Conservation (phyloP, 1,139 yeast species). For the Geotrichum klebahnii region DNA sequence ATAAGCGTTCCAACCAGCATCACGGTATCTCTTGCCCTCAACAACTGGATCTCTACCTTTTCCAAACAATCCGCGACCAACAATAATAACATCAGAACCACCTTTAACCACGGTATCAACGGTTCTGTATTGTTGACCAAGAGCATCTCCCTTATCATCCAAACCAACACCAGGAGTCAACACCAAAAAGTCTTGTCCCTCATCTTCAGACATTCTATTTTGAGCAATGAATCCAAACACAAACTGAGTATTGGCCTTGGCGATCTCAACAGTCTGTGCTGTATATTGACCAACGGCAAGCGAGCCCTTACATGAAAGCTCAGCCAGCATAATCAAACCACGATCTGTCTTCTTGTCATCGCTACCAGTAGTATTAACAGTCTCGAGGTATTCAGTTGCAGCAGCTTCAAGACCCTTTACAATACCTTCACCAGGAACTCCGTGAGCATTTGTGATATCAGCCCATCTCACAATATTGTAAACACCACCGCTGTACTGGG, state of each 20-base stretch:
- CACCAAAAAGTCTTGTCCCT: conserved; percentile 76
- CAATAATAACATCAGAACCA: conserved; percentile 92
- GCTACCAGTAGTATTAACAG: conserved; percentile 37
- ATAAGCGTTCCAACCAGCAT: conserved; percentile 94
- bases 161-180: conserved; percentile 99
- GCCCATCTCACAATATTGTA: conserved; percentile 90
- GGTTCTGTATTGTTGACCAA: conserved; percentile 95
- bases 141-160: conserved; percentile 92
- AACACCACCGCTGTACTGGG: conserved; percentile 88
- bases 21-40: conserved; percentile 84
- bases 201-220: conserved; percentile 71
- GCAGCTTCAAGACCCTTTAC: conserved; percentile 84
- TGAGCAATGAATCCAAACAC: conserved; percentile 97
- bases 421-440: conserved; percentile 93
- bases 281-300: conserved; percentile 92
- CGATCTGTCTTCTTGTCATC: conserved; percentile 41
- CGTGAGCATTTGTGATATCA: conserved; percentile 95
- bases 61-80: conserved; percentile 95
- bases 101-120: conserved; percentile 76
- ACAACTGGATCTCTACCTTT: conserved; percentile 85
- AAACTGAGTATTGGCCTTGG: conserved; percentile 78
- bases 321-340: conserved; percentile 92
- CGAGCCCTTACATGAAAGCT: conserved; percentile 88
- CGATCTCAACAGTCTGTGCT: conserved; percentile 78
- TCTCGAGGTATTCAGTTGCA: conserved; percentile 57